Evolutionary conservation across 2,329 filamentous ascomycete genomes (phyloP).

Genomic region (Colletotrichum eleusines): DNA sequence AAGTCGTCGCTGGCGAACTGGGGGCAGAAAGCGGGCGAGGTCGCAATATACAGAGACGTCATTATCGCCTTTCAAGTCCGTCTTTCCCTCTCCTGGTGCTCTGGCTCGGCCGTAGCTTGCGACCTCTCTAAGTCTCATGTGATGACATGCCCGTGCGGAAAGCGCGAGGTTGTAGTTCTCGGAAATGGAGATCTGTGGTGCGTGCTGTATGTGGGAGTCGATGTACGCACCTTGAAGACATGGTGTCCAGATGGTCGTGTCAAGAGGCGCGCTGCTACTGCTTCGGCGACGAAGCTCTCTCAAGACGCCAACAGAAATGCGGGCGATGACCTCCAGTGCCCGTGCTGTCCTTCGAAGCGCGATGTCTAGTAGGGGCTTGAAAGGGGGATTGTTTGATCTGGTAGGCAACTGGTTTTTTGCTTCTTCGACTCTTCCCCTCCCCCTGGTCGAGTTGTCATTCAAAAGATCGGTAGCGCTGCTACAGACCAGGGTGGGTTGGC

Average conservation of each 20-base stretch:
- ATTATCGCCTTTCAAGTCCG: not conserved
- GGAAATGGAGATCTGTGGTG: not conserved
- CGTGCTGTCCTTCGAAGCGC: not conserved
- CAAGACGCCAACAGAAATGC: not conserved
- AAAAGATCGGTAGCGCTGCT: conserved; percentile 3
- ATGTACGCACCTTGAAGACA: conserved; percentile 39
- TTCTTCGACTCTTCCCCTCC: conserved; percentile 3
- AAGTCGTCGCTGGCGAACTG: not conserved
- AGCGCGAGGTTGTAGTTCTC: not conserved
- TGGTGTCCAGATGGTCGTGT: conserved; percentile 29
- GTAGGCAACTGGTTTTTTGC: not conserved
- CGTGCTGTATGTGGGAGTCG: not conserved
- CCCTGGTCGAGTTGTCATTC: conserved; percentile 14
- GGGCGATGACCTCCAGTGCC: not conserved
- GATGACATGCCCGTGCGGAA: not conserved
- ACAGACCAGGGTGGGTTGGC: conserved; percentile 17
- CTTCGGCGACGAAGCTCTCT: not conserved
- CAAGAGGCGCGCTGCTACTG: conserved; percentile 11
- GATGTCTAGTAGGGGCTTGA: conserved; percentile 3
- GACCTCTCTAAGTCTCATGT: too few species aligned
- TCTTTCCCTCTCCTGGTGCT: not conserved
- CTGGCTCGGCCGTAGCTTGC: not conserved
- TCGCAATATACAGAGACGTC: not conserved
- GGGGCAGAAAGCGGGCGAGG: not conserved
- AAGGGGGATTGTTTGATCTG: not conserved